phyloP scores from a whole-genome alignment of 805 yeast species.

The Torulaspora delbrueckii region DNA sequence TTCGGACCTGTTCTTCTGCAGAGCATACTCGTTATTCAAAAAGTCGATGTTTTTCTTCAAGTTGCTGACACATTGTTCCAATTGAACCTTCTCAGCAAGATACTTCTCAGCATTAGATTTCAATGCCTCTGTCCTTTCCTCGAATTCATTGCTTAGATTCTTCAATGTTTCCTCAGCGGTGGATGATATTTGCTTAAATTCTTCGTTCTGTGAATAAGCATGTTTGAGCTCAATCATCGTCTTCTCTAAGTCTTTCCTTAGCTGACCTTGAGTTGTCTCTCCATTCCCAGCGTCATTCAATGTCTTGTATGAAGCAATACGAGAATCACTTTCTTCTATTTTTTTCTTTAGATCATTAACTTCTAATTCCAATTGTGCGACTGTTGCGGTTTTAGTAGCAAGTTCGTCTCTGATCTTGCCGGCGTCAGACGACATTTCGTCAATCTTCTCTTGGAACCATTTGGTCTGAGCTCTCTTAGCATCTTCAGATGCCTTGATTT shows the following conservation, averaged over 20 bases:
- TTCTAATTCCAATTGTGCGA: slow-evolving; percentile 12
- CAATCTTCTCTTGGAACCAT: slow-evolving; percentile 57
- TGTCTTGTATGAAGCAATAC: slow-evolving; percentile 31
- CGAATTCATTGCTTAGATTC: slow-evolving; percentile 52
- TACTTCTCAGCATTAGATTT: slow-evolving; percentile 16
- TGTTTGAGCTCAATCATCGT: slow-evolving; percentile 51
- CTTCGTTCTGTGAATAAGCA: slow-evolving; percentile 54
- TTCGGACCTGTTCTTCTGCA: slow-evolving; percentile 28
- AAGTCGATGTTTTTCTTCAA: slow-evolving; percentile 32
- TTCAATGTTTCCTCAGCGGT: slow-evolving; percentile 64
- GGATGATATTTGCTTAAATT: slow-evolving; percentile 56
- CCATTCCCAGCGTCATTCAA: slow-evolving; percentile 25
- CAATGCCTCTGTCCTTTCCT: slow-evolving; percentile 36
- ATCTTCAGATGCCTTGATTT: slow-evolving; percentile 40
- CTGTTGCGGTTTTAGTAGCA: slow-evolving; percentile 8
- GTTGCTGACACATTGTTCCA: slow-evolving; percentile 22
- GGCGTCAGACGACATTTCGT: slow-evolving; percentile 21
- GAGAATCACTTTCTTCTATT: slow-evolving; percentile 27
- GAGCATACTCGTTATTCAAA: slow-evolving; percentile 32
- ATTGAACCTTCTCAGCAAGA: slow-evolving; percentile 19
- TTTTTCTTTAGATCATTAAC: slow-evolving; percentile 21
- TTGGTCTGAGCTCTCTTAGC: slow-evolving; percentile 47
- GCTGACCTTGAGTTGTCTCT: slow-evolving; percentile 20
- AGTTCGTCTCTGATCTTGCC: slow-evolving; percentile 28
- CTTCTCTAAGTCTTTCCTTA: slow-evolving; percentile 41